These are phyloP conservation scores for Penicillium psychrofluorescens DNA, from an alignment of 495 filamentous ascomycete species.

Conservation along the genomic window DNA sequence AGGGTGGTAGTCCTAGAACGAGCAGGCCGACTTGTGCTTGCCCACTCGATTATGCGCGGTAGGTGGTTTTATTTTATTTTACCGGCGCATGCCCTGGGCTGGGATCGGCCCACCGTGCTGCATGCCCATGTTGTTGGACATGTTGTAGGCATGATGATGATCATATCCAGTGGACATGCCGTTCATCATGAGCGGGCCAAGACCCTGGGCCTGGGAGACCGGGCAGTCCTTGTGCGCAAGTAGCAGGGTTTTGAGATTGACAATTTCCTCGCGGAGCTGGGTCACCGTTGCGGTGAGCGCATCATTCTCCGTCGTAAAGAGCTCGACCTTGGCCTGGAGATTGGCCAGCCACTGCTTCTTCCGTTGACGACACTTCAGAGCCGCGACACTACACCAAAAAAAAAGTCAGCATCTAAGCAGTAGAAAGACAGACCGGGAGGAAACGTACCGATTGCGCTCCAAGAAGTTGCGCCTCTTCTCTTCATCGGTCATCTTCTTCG, in stretches of 20 bases:
- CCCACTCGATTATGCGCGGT: no score
- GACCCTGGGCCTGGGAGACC: constrained; percentile 78
- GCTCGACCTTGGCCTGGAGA: constrained; percentile 88
- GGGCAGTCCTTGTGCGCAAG: constrained; percentile 97
- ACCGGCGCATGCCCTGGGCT: constrained; percentile 31
- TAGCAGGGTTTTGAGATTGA: constrained; percentile 88
- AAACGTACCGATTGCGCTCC: constrained; percentile 83
- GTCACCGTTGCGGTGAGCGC: constrained; percentile 74
- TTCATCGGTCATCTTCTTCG: constrained; percentile 96
- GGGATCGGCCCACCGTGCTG: constrained; percentile 32
- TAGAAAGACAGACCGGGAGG: not conserved
- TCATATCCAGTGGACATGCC: constrained; percentile 38
- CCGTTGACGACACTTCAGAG: constrained; percentile 91
- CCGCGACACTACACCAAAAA: constrained; percentile 64
- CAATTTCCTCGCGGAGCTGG: constrained; percentile 83
- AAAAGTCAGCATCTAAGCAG: not conserved
- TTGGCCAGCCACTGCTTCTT: constrained; percentile 99
- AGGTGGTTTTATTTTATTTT: not conserved
- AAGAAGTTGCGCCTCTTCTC: constrained; percentile 98
- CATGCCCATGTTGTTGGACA: constrained; percentile 33
- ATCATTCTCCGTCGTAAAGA: constrained; percentile 88
- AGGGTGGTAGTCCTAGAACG: constrained; percentile 1
- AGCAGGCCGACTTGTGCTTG: not conserved
- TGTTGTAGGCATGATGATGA: constrained; percentile 27
- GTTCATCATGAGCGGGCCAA: constrained; percentile 62